Base-by-base conservation (phyloP, 352 stramenopile genomes). In the Pythium volutum region DNA sequence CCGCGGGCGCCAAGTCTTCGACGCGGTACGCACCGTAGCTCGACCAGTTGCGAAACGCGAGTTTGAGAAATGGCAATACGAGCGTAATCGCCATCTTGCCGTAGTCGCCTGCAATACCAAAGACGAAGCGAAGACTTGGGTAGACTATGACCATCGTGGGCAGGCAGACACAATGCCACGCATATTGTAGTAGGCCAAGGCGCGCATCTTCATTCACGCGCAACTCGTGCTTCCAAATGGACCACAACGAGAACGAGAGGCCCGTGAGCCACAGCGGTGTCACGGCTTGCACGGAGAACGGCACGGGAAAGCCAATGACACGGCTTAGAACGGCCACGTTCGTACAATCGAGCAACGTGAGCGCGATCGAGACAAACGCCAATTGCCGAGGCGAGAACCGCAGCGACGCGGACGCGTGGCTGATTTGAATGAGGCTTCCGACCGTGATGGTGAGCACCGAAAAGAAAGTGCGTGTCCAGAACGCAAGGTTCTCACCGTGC, bases 31-130 rank as follows among this genome's bases (percentile, higher is more conserved):
- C 48, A 51, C 55, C 29, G 33, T 55, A 31, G 49, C 60, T 72
- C 16, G 74, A 67, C 38, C 62, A 54, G 55, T 75, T 74, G 45
- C 81, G 76, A 25, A 68, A 66, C 0, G 46, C 47, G 16, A 84
- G 55, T 51, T 81, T 84, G 20, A 80, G 46, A 16, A 78, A 34
- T 9, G 68, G 73, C 29, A 84, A 55, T 4, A 78, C 11, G 9
- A 55, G 18, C 34, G 39, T 38, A 20, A 66, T 57, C 7, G 53
- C 8, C 2, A 39, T 53, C 33, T 71, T 55, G 8, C 23, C 4
- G 10, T 26, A 8, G 1, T 20, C 20, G 16, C 14, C 22, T 27
- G 66, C 23, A 5, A 25, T 31, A 15, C 23, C 50, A 29, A 70
- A 74, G 1, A 52, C 15, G 12, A 36, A 59, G 41, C 43, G 41